Percentiles rank a stretch among this genome's conserved stretches.
Evolutionary conservation across 768 basidiomycete genomes (phyloP).

Genomic region (Asterophora lycoperdoides): DNA sequence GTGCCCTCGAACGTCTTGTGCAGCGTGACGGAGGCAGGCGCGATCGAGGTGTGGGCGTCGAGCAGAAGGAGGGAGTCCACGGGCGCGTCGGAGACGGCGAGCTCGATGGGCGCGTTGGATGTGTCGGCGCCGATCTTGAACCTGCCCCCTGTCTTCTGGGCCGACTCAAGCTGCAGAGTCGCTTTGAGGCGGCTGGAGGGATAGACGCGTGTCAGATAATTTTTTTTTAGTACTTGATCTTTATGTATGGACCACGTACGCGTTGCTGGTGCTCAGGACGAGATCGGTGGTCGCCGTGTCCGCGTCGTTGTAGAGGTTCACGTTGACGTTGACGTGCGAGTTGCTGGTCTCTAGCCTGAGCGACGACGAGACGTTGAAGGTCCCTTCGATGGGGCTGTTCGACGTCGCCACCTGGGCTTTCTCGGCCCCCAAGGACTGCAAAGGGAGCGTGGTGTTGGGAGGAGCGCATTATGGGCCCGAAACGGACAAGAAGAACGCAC

Average conservation of each 20-base stretch:
- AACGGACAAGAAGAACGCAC: conserved; percentile 21
- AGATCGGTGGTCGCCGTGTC: conserved; percentile 22
- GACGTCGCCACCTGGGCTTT: conserved; percentile 28
- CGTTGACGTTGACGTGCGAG: conserved; percentile 33
- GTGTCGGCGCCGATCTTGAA: conserved; percentile 15
- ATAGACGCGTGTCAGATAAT: background rate
- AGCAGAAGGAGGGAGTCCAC: conserved; percentile 14
- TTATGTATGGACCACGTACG: conserved; percentile 35
- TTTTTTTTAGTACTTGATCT: too few relatives aligned
- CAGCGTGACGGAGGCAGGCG: conserved; percentile 11
- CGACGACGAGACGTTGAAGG: conserved; percentile 32
- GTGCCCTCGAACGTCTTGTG: conserved; percentile 18
- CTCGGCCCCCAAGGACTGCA: conserved; percentile 29
- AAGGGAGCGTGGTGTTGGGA: background rate
- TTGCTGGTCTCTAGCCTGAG: conserved; percentile 38
- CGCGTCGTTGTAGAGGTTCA: conserved; percentile 33
- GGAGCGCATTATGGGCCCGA: background rate
- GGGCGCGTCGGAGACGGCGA: conserved; percentile 15
- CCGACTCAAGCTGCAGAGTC: conserved; percentile 2
- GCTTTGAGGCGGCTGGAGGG: conserved; percentile 7
- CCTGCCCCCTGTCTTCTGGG: conserved; percentile 10
- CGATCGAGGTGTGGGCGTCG: conserved; percentile 15
- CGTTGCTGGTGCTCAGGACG: conserved; percentile 32
- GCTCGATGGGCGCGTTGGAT: conserved; percentile 6
- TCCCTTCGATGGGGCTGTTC: conserved; percentile 45